Evolutionary conservation across 306 rosid species (phyloP), one percentile per base, ranked within the genome.

Genomic region (Vigna nakashimae): DNA sequence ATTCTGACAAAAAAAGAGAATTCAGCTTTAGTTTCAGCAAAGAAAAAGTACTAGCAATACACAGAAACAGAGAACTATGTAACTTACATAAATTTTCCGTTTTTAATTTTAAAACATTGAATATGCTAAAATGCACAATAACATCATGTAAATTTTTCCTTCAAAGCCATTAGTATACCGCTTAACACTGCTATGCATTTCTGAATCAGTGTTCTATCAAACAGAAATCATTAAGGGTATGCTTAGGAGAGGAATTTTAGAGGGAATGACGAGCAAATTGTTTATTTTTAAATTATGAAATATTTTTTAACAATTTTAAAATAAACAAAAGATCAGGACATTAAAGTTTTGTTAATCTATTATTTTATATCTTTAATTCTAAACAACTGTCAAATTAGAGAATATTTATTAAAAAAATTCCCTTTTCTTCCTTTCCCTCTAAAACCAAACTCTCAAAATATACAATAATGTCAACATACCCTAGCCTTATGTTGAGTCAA

Each of bases 1-100:
- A 80, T 82, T 88, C 93, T 92, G 91, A 77, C 58, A 76, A 52
- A 82, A 82, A 30, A 80, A 17, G 42, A 77, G 12, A 69, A 74
- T 42, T 67, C 56, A 53, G 22, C 40, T 36, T 74, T n/a, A 45
- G 56, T 34, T 67, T 74, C 36, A 57, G 74, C 48, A 58, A 46
- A 77, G 26, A 73, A 42, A 60, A 18, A 1, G 10, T 7, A 64
- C 36, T 36, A 10, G 53, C 9, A 50, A 24, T n/a, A 28, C 26
- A 45, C 15, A 58, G 24, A 53, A 75, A 28, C 24, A 42, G 55
- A 48, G 55, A 64, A 45, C 62, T 13, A 22, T 17, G 67, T 28
- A 82, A 36, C 14, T 51, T 20, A 28, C 36, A 79, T 5, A 53
- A 17, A 45, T 32, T 20, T 30, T 66, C 40, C 68, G 56, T 12